Evolutionary conservation across 352 stramenopile species (phyloP).

Genomic region (Phytophthora pistaciae): DNA sequence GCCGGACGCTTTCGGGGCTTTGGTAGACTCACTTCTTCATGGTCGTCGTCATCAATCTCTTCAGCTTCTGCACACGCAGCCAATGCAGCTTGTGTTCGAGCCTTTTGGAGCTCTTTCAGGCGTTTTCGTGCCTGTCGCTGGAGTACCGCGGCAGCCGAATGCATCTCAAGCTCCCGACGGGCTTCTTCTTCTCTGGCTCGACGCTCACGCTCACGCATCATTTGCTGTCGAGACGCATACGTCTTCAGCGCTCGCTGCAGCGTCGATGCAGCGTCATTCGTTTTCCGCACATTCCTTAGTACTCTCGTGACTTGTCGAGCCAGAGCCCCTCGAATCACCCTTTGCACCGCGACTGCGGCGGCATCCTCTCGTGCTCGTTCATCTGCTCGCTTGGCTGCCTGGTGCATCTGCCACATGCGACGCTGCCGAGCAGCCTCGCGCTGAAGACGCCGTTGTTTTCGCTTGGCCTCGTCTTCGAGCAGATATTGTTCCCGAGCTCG

Average conservation of each 20-base stretch:
- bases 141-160: constrained; percentile 51
- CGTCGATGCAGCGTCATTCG: constrained; percentile 39
- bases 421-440: constrained; percentile 54
- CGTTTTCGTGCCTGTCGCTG: constrained; percentile 57
- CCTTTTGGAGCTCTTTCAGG: constrained; percentile 29
- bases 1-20: background rate
- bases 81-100: constrained; percentile 19
- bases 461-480: constrained; percentile 45
- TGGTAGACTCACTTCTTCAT: constrained; percentile 4
- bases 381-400: constrained; percentile 55
- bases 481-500: constrained; percentile 55
- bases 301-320: constrained; percentile 23
- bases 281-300: constrained; percentile 17
- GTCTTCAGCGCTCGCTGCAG: constrained; percentile 47
- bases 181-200: constrained; percentile 33
- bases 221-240: constrained; percentile 37
- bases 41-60: constrained; percentile 26
- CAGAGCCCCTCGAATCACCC: constrained; percentile 44
- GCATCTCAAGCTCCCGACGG: constrained; percentile 37
- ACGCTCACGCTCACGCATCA: constrained; percentile 27
- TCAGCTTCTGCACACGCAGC: constrained; percentile 29
- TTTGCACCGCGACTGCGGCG: constrained; percentile 56
- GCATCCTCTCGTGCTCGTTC: constrained; percentile 47
- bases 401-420: constrained; percentile 56
- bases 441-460: constrained; percentile 46